Base-by-base conservation (phyloP, 176 grass and related monocot species). In the Avena atlantica region DNA sequence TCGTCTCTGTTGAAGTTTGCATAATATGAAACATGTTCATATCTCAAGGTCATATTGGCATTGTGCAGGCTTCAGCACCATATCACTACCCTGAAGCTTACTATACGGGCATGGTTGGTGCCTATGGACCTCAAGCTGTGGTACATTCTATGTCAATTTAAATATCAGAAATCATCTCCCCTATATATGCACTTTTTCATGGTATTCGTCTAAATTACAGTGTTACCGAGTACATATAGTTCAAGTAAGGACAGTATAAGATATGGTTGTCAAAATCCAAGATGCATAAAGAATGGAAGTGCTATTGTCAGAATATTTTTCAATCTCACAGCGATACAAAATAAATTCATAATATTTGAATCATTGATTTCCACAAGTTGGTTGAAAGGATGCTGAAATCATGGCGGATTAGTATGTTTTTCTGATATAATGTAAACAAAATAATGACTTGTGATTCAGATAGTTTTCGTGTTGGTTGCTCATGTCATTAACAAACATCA, bases 1-100 rank as follows among this genome's bases (percentile, higher is more conserved):
- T 81, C 0, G 42, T 76, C 25, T 17, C 16, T 75, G 68, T 75
- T 50, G 14, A 75, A 80, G 66, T 52, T 80, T 50, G 36, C 65
- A 58, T 31, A 37, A 53, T 40, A 4, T 51, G 3, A 68, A 47
- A 49, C 42, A 9, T 24, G 4, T 37, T 76, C 56, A n/a, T 21
- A 17, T 61, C 79, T 88, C 53, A 88, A 88, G 29, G 71, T 61
- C 48, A 80, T 81, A 57, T 90, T 49, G 70, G 83, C 21, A 47
- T 90, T 56, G n/a, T 91, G 89, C 90, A 98, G 96, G 93, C 93
- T 88, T 91, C 90, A 49, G 93, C 92, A 20, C 24, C 90, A 49
- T 98, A 94, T 90, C 90, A 91, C 83, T 96, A 91, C 44, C 76
- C 93, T 50, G 97, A 98, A 76, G 87, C 96, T 76, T 98, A 94